Percentiles rank a stretch among this genome's conserved stretches.
Evolutionary conservation across 768 basidiomycete genomes (phyloP).

Genomic region (Leccinum rimulosum): DNA sequence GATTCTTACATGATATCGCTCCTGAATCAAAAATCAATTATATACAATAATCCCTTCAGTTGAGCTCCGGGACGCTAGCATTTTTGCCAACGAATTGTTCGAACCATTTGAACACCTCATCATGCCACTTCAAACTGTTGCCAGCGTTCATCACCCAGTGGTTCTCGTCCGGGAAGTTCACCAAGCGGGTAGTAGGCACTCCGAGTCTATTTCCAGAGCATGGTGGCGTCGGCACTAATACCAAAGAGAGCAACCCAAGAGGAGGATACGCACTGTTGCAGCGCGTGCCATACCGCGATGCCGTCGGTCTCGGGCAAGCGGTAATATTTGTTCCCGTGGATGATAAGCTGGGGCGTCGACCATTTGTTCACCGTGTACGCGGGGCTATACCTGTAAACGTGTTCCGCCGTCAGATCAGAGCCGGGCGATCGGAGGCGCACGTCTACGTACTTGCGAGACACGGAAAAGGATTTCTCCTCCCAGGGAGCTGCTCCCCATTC

Average conservation of each 20-base stretch:
- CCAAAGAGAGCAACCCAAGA: background rate
- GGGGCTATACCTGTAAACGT: slow-evolving; percentile 60
- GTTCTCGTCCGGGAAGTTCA: slow-evolving; percentile 89
- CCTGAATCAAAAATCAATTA: background rate
- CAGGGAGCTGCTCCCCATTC: slow-evolving; percentile 85
- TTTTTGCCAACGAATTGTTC: slow-evolving; percentile 55
- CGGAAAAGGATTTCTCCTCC: slow-evolving; percentile 53
- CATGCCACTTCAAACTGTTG: slow-evolving; percentile 92
- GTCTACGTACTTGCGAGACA: slow-evolving; percentile 52
- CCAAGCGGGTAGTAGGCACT: slow-evolving; percentile 63
- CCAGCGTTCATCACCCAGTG: slow-evolving; percentile 87
- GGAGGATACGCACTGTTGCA: slow-evolving; percentile 64
- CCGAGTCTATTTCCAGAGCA: slow-evolving; percentile 46
- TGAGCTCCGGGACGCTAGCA: slow-evolving; percentile 3
- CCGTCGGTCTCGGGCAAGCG: slow-evolving; percentile 84
- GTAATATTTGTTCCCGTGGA: slow-evolving; percentile 89
- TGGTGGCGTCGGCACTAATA: background rate
- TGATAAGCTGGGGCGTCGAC: slow-evolving; percentile 82
- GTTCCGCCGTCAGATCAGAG: background rate
- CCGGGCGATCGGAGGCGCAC: background rate
- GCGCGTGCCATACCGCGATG: slow-evolving; percentile 79
- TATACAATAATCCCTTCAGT: slow-evolving; percentile 5
- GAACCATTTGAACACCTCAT: slow-evolving; percentile 93
- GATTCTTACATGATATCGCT: background rate
- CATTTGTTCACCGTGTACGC: slow-evolving; percentile 79